A percentile compares a stretch with the other conserved stretches of the same genome.
phyloP scores from a whole-genome alignment of 306 rosid species.

The Castanopsis chinensis region DNA sequence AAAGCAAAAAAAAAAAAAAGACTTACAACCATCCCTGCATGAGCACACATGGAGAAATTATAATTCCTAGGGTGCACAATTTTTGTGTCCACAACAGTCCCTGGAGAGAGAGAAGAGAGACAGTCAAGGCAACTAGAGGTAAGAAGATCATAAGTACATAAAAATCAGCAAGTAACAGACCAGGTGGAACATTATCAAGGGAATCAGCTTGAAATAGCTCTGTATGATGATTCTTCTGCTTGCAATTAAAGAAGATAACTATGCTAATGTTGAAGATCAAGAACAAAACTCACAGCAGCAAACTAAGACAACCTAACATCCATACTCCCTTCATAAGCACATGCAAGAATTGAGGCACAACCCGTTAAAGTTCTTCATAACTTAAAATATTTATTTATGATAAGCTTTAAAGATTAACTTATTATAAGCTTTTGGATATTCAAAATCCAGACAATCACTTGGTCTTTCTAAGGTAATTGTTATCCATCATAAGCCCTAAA shows the following conservation, averaged over 20 bases:
- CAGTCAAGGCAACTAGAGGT: background rate
- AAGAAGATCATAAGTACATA: background rate
- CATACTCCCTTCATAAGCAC: background rate
- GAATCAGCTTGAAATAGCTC: conserved; percentile 59
- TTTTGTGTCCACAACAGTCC: conserved; percentile 82
- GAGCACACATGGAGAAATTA: conserved; percentile 87
- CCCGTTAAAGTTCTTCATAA: background rate
- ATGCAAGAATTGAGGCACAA: background rate
- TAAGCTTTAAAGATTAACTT: background rate
- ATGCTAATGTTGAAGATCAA: conserved; percentile 17
- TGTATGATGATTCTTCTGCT: conserved; percentile 92
- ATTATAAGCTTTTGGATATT: too few species aligned
- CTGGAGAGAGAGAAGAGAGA: conserved; percentile 43
- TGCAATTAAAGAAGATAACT: conserved; percentile 35
- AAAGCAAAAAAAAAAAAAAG: background rate
- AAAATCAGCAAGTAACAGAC: conserved; percentile 36
- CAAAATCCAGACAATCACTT: too few species aligned
- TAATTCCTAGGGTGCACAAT: conserved; percentile 73
- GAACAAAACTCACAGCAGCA: background rate
- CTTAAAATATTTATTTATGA: background rate
- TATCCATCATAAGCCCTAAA: background rate
- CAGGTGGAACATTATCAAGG: conserved; percentile 81
- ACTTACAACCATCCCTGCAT: conserved; percentile 70
- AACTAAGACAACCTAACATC: background rate
- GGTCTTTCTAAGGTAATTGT: background rate